phyloP scores from a whole-genome alignment of 495 filamentous ascomycete species.

The Rhypophila decipiens region DNA sequence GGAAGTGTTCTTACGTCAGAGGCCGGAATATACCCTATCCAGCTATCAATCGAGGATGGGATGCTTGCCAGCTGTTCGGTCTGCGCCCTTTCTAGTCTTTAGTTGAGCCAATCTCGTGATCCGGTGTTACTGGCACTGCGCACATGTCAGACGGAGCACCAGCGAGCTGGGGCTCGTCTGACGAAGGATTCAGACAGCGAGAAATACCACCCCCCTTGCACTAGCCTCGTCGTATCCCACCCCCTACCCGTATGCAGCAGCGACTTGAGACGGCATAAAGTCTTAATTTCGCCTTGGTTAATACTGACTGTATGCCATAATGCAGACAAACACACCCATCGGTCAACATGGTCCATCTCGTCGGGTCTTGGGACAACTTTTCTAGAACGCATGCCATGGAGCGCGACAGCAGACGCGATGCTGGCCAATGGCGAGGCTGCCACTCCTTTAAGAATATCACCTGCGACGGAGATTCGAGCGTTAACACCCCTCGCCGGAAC shows the following conservation, averaged over 20 bases:
- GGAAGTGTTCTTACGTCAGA: neutral
- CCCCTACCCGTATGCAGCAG: too few species aligned
- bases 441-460: constrained; percentile 78
- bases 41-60: neutral
- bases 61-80: neutral
- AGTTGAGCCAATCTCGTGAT: too few species aligned
- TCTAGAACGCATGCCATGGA: constrained; percentile 68
- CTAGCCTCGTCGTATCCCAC: neutral
- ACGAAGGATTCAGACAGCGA: neutral
- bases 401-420: constrained; percentile 61
- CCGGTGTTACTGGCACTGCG: too few species aligned
- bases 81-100: neutral
- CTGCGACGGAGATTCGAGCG: constrained; percentile 63
- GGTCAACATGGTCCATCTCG: constrained; percentile 64
- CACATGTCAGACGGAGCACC: neutral
- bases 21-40: too few species aligned
- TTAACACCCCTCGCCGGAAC: constrained; percentile 51
- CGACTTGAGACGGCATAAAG: neutral
- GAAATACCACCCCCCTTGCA: neutral
- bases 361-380: constrained; percentile 96
- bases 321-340: constrained; percentile 58
- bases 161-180: neutral
- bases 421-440: constrained; percentile 76
- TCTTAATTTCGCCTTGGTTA: neutral
- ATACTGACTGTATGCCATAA: constrained; percentile 4